phyloP scores from a whole-genome alignment of 2,329 filamentous ascomycete species.

The Botrytis fragariae region DNA sequence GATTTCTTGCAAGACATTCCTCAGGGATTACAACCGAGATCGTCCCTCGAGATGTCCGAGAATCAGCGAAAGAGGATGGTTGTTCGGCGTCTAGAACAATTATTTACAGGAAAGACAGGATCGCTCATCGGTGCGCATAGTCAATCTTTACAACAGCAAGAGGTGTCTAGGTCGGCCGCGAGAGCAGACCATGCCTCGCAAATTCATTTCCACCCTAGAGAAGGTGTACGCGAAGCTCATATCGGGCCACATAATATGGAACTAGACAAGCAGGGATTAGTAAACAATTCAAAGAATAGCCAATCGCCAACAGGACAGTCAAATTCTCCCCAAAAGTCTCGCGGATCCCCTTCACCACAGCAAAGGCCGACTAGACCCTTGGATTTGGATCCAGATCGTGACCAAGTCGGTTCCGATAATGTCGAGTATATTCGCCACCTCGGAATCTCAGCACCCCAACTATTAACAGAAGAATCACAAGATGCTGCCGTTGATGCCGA shows the following conservation, averaged over 20 bases:
- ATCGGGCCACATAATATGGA: constrained; percentile 37
- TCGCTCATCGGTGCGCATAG: constrained; percentile 33
- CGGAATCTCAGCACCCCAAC: constrained; percentile 61
- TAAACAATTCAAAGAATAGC: constrained; percentile 31
- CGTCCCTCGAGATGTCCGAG: constrained; percentile 60
- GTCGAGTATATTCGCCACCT: constrained; percentile 77
- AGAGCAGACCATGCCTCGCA: constrained; percentile 38
- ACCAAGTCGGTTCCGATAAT: constrained; percentile 72
- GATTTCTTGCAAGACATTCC: constrained; percentile 72
- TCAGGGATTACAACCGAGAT: constrained; percentile 61
- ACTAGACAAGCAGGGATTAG: constrained; percentile 21
- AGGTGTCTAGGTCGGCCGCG: constrained; percentile 54
- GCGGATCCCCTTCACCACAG: constrained; percentile 48
- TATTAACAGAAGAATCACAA: constrained; percentile 45
- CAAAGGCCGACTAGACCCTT: constrained; percentile 74
- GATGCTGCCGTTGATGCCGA: constrained; percentile 62
- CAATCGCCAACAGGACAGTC: constrained; percentile 6
- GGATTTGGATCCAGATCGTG: constrained; percentile 76
- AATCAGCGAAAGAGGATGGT: constrained; percentile 74
- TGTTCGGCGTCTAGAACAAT: constrained; percentile 72
- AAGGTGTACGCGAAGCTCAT: constrained; percentile 44
- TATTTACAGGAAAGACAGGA: constrained; percentile 71
- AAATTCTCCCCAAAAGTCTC: constrained; percentile 21
- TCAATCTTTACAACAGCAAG: constrained; percentile 41
- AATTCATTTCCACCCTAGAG: constrained; percentile 27